Evolutionary conservation across 495 filamentous ascomycete genomes (phyloP).

Genomic region (Filosporella fistucella): DNA sequence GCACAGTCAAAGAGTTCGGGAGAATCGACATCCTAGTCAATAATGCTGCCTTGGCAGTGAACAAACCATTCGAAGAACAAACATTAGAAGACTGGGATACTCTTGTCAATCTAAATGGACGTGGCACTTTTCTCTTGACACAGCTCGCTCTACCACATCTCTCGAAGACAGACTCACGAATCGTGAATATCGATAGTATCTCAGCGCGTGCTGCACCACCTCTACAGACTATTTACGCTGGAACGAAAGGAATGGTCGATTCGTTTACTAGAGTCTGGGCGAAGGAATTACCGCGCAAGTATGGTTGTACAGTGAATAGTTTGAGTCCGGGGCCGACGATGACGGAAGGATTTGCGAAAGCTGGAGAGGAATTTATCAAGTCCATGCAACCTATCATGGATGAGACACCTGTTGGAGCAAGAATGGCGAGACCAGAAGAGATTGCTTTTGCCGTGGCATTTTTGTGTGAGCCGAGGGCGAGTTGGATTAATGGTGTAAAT

Average conservation of each 20-base stretch:
- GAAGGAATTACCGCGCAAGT: slow-evolving; percentile 28
- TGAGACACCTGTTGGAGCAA: slow-evolving; percentile 30
- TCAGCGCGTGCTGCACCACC: slow-evolving; percentile 18
- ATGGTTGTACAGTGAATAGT: slow-evolving; percentile 27
- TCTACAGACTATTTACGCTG: slow-evolving; percentile 26
- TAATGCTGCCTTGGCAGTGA: slow-evolving; percentile 34
- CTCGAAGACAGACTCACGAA: slow-evolving; percentile 22
- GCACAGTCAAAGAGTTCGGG: slow-evolving; percentile 20
- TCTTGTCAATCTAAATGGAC: slow-evolving; percentile 33
- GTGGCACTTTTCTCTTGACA: slow-evolving; percentile 34
- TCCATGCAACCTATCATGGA: slow-evolving; percentile 34
- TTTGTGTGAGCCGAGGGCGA: slow-evolving; percentile 31
- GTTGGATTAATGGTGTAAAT: slow-evolving; percentile 37
- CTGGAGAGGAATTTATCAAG: slow-evolving; percentile 32
- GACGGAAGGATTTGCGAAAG: slow-evolving; percentile 28
- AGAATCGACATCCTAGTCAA: slow-evolving; percentile 34
- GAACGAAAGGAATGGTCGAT: slow-evolving; percentile 30
- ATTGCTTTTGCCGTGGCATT: slow-evolving; percentile 36
- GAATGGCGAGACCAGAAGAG: slow-evolving; percentile 34
- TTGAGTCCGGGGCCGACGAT: slow-evolving; percentile 26
- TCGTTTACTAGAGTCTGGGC: slow-evolving; percentile 32
- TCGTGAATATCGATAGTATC: slow-evolving; percentile 25
- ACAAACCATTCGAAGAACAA: slow-evolving; percentile 33
- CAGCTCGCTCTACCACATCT: slow-evolving; percentile 29
- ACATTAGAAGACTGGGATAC: slow-evolving; percentile 34